Base-by-base conservation (phyloP, 2,329 filamentous ascomycete genomes). In the Sporothrix luriei region DNA sequence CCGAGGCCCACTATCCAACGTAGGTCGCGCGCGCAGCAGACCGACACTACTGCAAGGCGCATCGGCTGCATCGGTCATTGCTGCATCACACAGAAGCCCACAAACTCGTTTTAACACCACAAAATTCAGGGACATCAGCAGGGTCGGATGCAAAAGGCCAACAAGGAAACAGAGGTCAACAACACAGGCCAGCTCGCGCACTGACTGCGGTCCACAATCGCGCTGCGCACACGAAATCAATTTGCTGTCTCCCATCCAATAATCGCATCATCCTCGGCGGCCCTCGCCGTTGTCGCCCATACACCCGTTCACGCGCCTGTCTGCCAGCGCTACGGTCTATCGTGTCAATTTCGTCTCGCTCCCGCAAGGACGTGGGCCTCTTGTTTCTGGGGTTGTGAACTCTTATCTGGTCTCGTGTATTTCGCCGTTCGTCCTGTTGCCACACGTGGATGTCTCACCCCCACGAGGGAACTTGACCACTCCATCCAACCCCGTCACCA, bases 371-470 rank as follows among this genome's bases (percentile, higher is more conserved):
- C 33, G 19, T n/a, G n/a, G n/a, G 33, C 33, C 24, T n/a, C 40
- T 10, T 46, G 21, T 21, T 62, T 62, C 2, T 13, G 46, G 38
- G 38, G n/a, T 21, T 62, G 38, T 10, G 4, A 43, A 10, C 11
- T 13, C 38, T 21, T 16, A 9, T 11, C 55, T n/a, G 55, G 9
- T 19, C 29, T 43, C 13, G 43, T 40, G 57, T 13, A 21, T 29
- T 68, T 57, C 48, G 38, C 29, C 57, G 24, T 62, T n/a, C 38
- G 43, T 29, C 33, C 54, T 55, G 38, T 70, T 55, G 69, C 62
- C 55, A 69, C 69, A 66, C 57, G 69, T 66, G 66, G 40, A 48
- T 67, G 64, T 70, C 64, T 70, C 69, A 70, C 69, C 64, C 55
- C 64, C 69, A 70, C 64, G 54, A 67, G 64, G 19, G n/a, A 40